Evolutionary conservation across 2,329 filamentous ascomycete species (phyloP).

Genomic region (Pestalotiopsis fici): DNA sequence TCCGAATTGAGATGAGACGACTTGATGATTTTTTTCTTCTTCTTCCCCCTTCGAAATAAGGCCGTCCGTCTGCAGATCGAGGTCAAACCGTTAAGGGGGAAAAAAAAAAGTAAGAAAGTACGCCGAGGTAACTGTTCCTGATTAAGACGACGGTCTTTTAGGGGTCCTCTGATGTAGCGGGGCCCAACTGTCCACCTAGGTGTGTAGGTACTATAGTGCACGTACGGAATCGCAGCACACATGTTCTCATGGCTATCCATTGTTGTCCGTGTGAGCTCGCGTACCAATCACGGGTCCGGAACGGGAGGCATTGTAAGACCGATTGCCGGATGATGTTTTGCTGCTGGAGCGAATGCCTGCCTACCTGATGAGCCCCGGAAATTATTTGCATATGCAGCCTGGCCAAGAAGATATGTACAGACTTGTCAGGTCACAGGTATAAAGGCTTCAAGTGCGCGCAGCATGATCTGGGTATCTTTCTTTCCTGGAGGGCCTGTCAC

Average conservation of each 20-base stretch:
- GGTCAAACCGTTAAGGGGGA: background rate
- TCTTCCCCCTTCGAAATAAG: background rate
- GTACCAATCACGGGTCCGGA: background rate
- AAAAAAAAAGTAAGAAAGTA: background rate
- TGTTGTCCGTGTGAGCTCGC: background rate
- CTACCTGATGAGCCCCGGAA: no score
- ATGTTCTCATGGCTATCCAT: background rate
- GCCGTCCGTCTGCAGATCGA: background rate
- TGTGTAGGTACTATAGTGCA: background rate
- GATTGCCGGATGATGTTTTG: background rate
- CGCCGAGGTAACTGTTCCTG: background rate
- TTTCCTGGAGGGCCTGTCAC: background rate
- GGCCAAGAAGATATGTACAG: no score
- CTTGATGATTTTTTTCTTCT: background rate
- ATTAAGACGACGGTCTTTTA: background rate
- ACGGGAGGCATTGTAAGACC: background rate
- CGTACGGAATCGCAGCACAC: background rate
- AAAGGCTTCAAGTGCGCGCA: no score
- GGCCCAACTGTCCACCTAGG: background rate
- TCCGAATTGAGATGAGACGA: constrained; percentile 1
- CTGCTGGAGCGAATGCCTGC: background rate
- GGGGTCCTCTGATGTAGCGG: background rate
- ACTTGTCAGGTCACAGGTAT: no score
- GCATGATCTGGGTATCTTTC: no score
- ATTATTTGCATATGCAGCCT: no score